A percentile compares a stretch with the other conserved stretches of the same genome.
phyloP scores from a whole-genome alignment of 352 stramenopile species.

The Pythium plurisporium region DNA sequence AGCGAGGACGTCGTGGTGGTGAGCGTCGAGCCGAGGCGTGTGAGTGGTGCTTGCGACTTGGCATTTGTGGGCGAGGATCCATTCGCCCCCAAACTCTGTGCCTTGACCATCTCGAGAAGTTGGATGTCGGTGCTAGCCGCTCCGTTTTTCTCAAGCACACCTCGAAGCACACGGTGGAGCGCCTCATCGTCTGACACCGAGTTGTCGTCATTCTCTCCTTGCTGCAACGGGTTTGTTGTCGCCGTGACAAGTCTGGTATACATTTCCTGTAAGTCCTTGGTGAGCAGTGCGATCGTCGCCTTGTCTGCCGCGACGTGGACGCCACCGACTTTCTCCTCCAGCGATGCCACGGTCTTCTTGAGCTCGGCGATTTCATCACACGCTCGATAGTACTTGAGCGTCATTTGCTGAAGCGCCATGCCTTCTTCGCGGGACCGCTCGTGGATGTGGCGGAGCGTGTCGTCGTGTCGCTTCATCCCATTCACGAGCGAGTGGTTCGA shows the following conservation, averaged over 20 bases:
- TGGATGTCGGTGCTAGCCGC: constrained; percentile 23
- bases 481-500: constrained; percentile 56
- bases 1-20: neutral
- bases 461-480: constrained; percentile 70
- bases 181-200: constrained; percentile 3
- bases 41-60: neutral
- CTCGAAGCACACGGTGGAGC: constrained; percentile 21
- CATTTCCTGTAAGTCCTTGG: constrained; percentile 51
- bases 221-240: neutral
- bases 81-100: neutral
- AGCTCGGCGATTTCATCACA: constrained; percentile 72
- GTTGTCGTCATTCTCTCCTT: neutral
- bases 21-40: neutral
- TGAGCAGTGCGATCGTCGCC: constrained; percentile 57
- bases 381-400: constrained; percentile 57
- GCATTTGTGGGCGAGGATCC: neutral
- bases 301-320: constrained; percentile 63
- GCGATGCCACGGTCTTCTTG: constrained; percentile 52
- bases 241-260: constrained; percentile 15
- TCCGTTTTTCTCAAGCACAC: constrained; percentile 31
- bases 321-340: constrained; percentile 69
- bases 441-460: constrained; percentile 57
- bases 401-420: constrained; percentile 43
- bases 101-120: constrained; percentile 26
- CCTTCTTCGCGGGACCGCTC: constrained; percentile 52